Conservation (phyloP, 257 asterid genomes). For the Rubia yunnanensis region DNA sequence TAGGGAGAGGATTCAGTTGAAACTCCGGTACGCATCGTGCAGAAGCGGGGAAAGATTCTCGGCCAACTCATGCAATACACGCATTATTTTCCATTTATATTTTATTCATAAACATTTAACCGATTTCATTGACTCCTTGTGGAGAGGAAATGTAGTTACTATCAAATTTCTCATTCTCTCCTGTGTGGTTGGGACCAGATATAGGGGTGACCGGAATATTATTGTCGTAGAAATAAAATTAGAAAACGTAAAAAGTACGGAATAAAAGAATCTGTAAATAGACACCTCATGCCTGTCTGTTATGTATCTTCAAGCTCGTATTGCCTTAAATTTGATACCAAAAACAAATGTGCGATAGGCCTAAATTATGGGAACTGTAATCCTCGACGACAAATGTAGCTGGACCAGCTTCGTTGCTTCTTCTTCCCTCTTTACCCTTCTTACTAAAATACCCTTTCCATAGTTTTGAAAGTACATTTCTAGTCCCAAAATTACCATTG, state of each 20-base stretch:
- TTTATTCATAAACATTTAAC: neutral
- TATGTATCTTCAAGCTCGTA: conserved; percentile 1
- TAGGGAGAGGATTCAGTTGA: neutral
- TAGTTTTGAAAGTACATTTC: neutral
- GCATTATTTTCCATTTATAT: neutral
- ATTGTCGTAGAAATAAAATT: too few relatives aligned
- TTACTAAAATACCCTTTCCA: conserved; percentile 1
- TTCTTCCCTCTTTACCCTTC: conserved; percentile 2
- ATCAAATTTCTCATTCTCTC: conserved; percentile 9
- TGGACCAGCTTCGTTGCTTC: conserved; percentile 4
- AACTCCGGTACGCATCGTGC: neutral
- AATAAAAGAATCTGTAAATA: conserved; percentile 15
- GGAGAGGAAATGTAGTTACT: conserved; percentile 5
- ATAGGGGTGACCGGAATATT: too few relatives aligned
- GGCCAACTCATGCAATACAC: neutral
- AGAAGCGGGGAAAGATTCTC: neutral
- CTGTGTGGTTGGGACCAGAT: conserved; percentile 1
- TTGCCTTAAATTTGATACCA: conserved; percentile 13
- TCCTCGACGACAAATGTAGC: neutral
- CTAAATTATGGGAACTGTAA: conserved; percentile 7
- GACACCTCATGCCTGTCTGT: conserved; percentile 39
- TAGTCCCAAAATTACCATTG: too few relatives aligned
- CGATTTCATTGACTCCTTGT: conserved; percentile 8
- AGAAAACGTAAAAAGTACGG: neutral
- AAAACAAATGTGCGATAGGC: conserved; percentile 7